Evolutionary conservation across 164 flowering plant species (phyloP).

Genomic region (Amborella trichopoda): DNA sequence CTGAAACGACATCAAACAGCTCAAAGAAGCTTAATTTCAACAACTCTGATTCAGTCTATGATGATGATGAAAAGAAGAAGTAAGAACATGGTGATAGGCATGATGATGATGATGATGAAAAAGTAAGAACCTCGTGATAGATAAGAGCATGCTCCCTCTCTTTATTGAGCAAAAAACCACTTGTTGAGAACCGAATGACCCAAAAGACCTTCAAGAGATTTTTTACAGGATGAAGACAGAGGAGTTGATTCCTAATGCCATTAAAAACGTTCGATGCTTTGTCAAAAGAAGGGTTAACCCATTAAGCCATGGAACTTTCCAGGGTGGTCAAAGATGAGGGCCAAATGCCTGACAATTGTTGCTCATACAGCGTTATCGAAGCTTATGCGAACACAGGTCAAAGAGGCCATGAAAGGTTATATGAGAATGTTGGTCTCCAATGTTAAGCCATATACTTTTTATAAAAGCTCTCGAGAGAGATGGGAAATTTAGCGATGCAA

Average conservation of each 20-base stretch:
- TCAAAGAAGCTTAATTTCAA: slow-evolving; percentile 26
- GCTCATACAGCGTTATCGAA: slow-evolving; percentile 75
- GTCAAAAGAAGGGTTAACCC: slow-evolving; percentile 82
- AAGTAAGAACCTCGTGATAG: no score
- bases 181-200: slow-evolving; percentile 56
- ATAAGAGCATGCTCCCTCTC: slow-evolving; percentile 45
- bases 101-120: no score
- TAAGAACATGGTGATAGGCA: slow-evolving; percentile 3
- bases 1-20: no score
- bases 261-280: slow-evolving; percentile 93
- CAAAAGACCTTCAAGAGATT: slow-evolving; percentile 55
- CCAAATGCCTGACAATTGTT: slow-evolving; percentile 76
- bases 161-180: slow-evolving; percentile 68
- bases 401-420: slow-evolving; percentile 55
- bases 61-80: slow-evolving; percentile 1
- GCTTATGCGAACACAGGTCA: slow-evolving; percentile 68
- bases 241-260: slow-evolving; percentile 51
- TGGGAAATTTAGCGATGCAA: slow-evolving; percentile 35
- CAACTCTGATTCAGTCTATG: slow-evolving; percentile 23
- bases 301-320: slow-evolving; percentile 72
- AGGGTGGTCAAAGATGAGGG: slow-evolving; percentile 61
- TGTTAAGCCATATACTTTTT: slow-evolving; percentile 66
- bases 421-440: slow-evolving; percentile 65
- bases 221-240: slow-evolving; percentile 60
- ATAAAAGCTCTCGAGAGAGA: slow-evolving; percentile 50